These are phyloP conservation scores for rapeseed (Brassica napus) DNA, from an alignment of 345 rosid genomes.

Conservation along the genomic window DNA sequence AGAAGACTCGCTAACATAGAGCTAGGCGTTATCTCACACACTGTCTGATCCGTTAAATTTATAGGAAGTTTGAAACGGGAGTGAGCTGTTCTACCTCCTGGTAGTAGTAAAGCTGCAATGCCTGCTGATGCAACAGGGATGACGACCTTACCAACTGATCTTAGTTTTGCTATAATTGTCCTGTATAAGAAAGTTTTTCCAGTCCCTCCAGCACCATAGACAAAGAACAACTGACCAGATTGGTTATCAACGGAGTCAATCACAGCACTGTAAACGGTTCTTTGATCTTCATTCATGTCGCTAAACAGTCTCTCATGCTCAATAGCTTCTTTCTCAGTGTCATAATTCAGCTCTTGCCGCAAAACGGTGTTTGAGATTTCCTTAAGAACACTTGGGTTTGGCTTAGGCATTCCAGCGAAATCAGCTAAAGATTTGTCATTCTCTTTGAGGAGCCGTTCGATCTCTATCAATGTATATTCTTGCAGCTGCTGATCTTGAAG, in stretches of 20 bases:
- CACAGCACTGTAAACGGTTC: not conserved
- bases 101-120: not conserved
- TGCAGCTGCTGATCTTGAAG: not conserved
- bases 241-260: not conserved
- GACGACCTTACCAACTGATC: not conserved
- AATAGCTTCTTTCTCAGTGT: not conserved
- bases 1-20: too few species aligned
- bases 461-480: not conserved
- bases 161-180: not conserved
- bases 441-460: not conserved
- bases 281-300: not conserved
- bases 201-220: not conserved
- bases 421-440: not conserved
- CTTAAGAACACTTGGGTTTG: not conserved
- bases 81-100: not conserved
- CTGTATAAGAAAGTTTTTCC: not conserved
- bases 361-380: not conserved
- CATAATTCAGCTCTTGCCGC: not conserved
- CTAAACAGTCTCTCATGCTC: not conserved
- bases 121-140: not conserved
- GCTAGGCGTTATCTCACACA: too few species aligned
- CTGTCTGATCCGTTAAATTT: too few species aligned
- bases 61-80: not conserved
- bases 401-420: not conserved
- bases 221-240: not conserved